Evolutionary conservation across 176 grass and related monocot genomes (phyloP), one percentile per base, ranked within the genome.

Genomic region (Alopecurus myosuroides): DNA sequence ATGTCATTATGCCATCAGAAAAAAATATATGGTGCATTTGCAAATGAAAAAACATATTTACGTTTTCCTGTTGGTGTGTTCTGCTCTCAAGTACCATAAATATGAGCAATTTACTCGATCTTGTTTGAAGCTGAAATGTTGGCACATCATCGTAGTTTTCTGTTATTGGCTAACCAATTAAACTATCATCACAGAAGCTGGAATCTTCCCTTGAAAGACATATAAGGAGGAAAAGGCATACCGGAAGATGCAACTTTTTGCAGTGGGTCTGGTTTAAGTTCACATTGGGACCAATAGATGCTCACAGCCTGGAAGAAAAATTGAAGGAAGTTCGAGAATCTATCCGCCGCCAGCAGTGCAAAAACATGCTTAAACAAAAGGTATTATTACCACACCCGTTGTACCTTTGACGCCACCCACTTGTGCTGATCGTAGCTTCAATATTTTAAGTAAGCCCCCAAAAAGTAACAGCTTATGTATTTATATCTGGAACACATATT

Each of bases 341-440:
- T 44, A 92, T 97, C 57, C 89, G 84, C 23, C 56, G 78, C 26
- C 79, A 87, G 23, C 92, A 92, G 39, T 92, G 83, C 89, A 88
- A 88, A 77, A 94, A 87, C 79, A 85, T 89, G 49, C 81, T 97
- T 34, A 85, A 91, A 71, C 74, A 90, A 52, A 94, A 94, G 90
- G 90, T 92, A 94, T 18, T 92, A 94, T 18, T 67, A 1, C 9
- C 30, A 0, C 19, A 26, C 12, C 46, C 22, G 0, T 6, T 56
- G 33, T 78, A 70, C 35, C 57, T 11, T 84, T 77, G 10, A 67
- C 23, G 68, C 45, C 41, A 69, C 30, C 73, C 49, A 5, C 20
- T 53, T 68, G 10, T 28, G 20, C 18, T 51, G 49, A 73, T 51
- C 33, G 39, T 55, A 45, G 11, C 5, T 41, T 76, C 18, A 60